A percentile compares a stretch with the other conserved stretches of the same genome.
These are phyloP conservation scores for Lanzia echinophila DNA, from an alignment of 2,329 filamentous ascomycete genomes.

Conservation along the genomic window DNA sequence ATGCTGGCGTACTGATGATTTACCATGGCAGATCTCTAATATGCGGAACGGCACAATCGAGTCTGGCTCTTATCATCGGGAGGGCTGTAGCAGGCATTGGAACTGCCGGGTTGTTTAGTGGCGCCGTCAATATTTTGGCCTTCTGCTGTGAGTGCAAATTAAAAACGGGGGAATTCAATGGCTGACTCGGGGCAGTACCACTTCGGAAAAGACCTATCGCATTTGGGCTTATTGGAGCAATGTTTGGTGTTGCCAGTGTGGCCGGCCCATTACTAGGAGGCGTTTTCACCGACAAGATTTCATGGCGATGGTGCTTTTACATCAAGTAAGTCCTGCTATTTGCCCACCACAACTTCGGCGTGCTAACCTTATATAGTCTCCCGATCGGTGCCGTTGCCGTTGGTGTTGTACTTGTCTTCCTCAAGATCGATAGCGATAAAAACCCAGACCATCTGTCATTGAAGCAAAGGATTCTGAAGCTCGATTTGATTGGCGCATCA, in stretches of 20 bases:
- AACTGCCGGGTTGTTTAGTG: conserved; percentile 33
- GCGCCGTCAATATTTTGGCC: conserved; percentile 28
- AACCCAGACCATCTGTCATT: conserved; percentile 19
- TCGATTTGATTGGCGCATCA: conserved; percentile 32
- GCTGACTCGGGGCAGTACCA: conserved; percentile 22
- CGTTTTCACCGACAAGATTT: conserved; percentile 23
- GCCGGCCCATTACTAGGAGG: conserved; percentile 30
- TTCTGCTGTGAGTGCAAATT: conserved; percentile 9
- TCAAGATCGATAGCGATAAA: conserved; percentile 36
- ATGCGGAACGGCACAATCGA: conserved; percentile 25
- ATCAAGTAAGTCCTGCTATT: conserved; percentile 13
- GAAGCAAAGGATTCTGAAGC: conserved; percentile 20
- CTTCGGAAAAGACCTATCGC: conserved; percentile 24
- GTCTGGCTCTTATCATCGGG: conserved; percentile 27
- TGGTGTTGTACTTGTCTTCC: conserved; percentile 32
- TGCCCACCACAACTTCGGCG: background rate
- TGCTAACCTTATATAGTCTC: conserved; percentile 11
- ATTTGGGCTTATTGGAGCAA: conserved; percentile 26
- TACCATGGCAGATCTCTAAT: conserved; percentile 15
- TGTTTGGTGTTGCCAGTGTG: conserved; percentile 27
- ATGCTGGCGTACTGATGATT: background rate
- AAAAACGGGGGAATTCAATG: background rate
- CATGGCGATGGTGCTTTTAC: conserved; percentile 29
- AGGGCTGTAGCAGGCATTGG: conserved; percentile 29
- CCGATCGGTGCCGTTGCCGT: conserved; percentile 34